phyloP scores from a whole-genome alignment of 805 yeast genomes.

The Nakazawaea ernobii region DNA sequence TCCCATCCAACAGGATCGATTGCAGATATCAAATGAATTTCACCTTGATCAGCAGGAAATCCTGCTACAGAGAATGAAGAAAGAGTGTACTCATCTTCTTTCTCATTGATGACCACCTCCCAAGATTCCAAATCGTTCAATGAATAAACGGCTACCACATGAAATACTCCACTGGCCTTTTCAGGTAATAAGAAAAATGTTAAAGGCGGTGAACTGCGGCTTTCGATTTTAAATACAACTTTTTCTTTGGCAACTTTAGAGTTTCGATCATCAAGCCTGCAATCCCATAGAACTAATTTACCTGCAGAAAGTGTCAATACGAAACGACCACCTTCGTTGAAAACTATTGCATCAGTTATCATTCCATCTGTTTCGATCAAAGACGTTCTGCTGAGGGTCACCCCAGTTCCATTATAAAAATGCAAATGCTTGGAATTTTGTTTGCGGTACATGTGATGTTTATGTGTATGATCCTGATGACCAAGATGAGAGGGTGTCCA shows the following conservation, averaged over 20 bases:
- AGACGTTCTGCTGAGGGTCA: conserved; percentile 29
- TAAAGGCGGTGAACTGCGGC: conserved; percentile 12
- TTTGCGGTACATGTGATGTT: background rate
- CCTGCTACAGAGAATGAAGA: conserved; percentile 28
- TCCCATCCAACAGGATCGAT: conserved; percentile 66
- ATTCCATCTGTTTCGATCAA: conserved; percentile 37
- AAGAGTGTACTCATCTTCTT: conserved; percentile 17
- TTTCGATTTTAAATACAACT: background rate
- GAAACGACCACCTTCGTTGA: conserved; percentile 36
- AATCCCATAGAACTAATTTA: conserved; percentile 56
- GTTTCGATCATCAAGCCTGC: conserved; percentile 25
- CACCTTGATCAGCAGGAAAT: conserved; percentile 31
- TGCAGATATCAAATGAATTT: conserved; percentile 40
- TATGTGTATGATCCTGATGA: background rate
- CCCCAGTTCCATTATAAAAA: conserved; percentile 5
- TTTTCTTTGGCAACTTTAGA: conserved; percentile 18
- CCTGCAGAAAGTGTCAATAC: conserved; percentile 40
- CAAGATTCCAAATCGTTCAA: conserved; percentile 33
- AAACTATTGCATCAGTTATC: conserved; percentile 41
- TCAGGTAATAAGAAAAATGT: conserved; percentile 32
- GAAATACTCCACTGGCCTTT: conserved; percentile 24
- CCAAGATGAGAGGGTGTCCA: conserved; percentile 44
- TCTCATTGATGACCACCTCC: conserved; percentile 23
- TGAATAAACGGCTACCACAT: conserved; percentile 46
- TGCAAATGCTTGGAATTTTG: conserved; percentile 5